Conservation (phyloP, 306 rosid genomes). For the Cicer bijugum region DNA sequence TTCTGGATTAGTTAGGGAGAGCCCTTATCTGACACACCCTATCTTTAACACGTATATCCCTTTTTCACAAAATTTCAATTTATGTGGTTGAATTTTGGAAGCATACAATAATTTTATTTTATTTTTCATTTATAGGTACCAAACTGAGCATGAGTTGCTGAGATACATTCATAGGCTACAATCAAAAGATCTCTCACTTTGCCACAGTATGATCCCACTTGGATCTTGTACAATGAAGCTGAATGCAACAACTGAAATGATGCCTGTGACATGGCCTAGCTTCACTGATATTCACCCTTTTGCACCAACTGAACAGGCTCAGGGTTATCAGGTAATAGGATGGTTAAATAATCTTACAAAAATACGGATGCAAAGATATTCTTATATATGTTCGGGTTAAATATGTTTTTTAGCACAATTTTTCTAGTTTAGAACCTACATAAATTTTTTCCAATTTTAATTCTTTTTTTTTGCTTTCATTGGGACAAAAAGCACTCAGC, state of each 20-base stretch:
- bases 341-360: conserved; percentile 32
- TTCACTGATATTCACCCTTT: conserved; percentile 90
- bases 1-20: conserved; percentile 71
- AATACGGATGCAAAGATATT: conserved; percentile 34
- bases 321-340: conserved; percentile 86
- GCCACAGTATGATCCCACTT: conserved; percentile 99
- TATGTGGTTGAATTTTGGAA: conserved; percentile 37
- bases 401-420: too few species aligned
- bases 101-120: conserved; percentile 38
- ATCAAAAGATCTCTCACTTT: conserved; percentile 87
- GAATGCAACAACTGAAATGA: conserved; percentile 97
- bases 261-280: conserved; percentile 97
- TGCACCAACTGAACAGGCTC: conserved; percentile 86
- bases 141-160: conserved; percentile 96
- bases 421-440: too few species aligned
- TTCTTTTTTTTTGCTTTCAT: too few species aligned
- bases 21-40: conserved; percentile 80
- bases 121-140: conserved; percentile 64
- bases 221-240: conserved; percentile 99
- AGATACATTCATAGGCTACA: conserved; percentile 81
- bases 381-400: conserved; percentile 7
- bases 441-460: too few species aligned
- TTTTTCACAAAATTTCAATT: conserved; percentile 32
- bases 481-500: too few species aligned
- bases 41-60: conserved; percentile 83